Evolutionary conservation across 2,329 filamentous ascomycete genomes (phyloP).

Genomic region (Curvularia lunata): DNA sequence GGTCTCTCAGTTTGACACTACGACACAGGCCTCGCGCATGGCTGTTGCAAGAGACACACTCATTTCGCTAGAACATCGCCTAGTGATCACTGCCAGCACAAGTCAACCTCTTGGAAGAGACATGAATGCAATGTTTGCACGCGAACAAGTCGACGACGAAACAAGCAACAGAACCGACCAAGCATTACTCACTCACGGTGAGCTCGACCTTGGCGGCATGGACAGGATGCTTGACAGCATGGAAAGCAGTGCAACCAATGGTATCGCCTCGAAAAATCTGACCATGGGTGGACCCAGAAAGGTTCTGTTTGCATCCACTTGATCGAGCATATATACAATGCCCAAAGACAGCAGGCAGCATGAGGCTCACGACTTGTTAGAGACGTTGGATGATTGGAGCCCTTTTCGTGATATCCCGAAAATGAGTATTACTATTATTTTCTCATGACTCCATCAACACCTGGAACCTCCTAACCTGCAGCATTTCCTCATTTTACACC

Average conservation of each 20-base stretch:
- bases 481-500: not conserved
- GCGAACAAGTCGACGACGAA: conserved; percentile 40
- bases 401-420: conserved; percentile 6
- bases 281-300: conserved; percentile 43
- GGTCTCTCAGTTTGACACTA: conserved; percentile 53
- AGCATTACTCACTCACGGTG: conserved; percentile 52
- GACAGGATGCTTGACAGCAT: conserved; percentile 53
- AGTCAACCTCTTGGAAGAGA: conserved; percentile 40
- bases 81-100: conserved; percentile 51
- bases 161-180: conserved; percentile 48
- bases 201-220: conserved; percentile 57
- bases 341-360: not conserved
- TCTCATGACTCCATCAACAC: not conserved
- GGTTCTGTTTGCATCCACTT: conserved; percentile 39
- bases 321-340: not conserved
- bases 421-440: not conserved
- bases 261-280: conserved; percentile 29
- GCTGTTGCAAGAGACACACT: conserved; percentile 54
- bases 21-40: conserved; percentile 50
- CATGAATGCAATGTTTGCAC: conserved; percentile 38
- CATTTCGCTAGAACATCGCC: conserved; percentile 53
- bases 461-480: not conserved
- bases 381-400: not conserved
- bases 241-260: conserved; percentile 36
- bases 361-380: not conserved